These are phyloP conservation scores for Sugiyamaella valdiviana DNA, from an alignment of 805 yeast genomes.

Conservation along the genomic window DNA sequence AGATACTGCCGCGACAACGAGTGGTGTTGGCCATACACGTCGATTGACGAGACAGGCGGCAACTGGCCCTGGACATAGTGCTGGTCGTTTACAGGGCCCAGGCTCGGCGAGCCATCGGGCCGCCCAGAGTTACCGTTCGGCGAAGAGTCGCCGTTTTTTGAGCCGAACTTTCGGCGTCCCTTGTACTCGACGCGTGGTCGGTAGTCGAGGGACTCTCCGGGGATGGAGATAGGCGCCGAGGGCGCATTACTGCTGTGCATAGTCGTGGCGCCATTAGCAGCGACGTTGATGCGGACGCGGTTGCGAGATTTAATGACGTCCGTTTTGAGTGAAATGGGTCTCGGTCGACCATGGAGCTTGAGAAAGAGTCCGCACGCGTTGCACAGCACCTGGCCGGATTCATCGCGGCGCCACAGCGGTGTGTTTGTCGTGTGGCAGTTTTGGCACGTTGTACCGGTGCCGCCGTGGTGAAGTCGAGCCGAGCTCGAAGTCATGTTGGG, in stretches of 20 bases:
- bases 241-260: conserved; percentile 13
- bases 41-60: not conserved
- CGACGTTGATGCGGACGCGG: conserved; percentile 35
- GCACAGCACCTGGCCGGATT: conserved; percentile 81
- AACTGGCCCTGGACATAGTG: not conserved
- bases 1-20: too few relatives aligned
- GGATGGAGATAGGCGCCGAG: conserved; percentile 2
- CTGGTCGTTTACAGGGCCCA: not conserved
- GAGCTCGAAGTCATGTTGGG: not conserved
- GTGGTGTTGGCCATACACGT: not conserved
- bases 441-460: conserved; percentile 48
- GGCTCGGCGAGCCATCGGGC: conserved; percentile 3
- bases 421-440: conserved; percentile 91
- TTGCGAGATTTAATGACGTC: conserved; percentile 90
- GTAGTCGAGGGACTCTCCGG: conserved; percentile 31
- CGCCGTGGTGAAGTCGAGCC: not conserved
- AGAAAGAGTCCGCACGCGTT: conserved; percentile 90
- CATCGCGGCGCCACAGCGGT: conserved; percentile 93
- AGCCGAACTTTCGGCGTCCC: conserved; percentile 3
- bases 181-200: conserved; percentile 8
- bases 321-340: conserved; percentile 87
- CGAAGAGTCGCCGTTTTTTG: conserved; percentile 13
- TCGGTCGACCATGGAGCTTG: conserved; percentile 84
- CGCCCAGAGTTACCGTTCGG: conserved; percentile 29
- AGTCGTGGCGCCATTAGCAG: conserved; percentile 13